Evolutionary conservation across 345 rosid species (phyloP), one percentile per base, ranked within the genome.

Genomic region (Gossypium turneri): DNA sequence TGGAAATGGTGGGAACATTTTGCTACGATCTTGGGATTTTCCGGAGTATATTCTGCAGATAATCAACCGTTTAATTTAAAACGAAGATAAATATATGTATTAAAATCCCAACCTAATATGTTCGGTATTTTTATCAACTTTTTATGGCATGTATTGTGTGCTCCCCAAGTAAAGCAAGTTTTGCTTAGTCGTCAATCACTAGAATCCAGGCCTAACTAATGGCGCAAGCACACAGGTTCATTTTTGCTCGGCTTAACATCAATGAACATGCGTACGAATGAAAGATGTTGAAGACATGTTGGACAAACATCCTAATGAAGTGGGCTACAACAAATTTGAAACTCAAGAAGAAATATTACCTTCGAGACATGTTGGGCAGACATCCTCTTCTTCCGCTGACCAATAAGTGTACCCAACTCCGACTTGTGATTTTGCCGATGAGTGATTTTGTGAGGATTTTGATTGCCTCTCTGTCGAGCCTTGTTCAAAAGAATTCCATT

Each of bases 281-380:
- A 34, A 4, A 34, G 41, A 34, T 34, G 7, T 34, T 34, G 7
- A 7, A 34, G 41, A 34, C 41, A 34, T 34, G 41, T 34, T 5
- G 41, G 41, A 5, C 41, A 34, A 7, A 34, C 41, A 34, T 34
- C 41, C 41, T 62, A 71, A 50, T 9, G 7, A 1, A 52, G n/a
- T 20, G 12, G 12, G 24, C 19, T 15, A 48, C 38, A 34, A 44
- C 12, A 59, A 29, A 48, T 22, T 20, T 51, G 72, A 52, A 52
- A 52, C 56, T 7, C 70, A 67, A 55, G 48, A 67, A 38, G 56
- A 64, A 75, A 61, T 38, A 73, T 65, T 87, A 95, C 98, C 99
- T 79, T 95, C 99, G 75, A 92, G 98, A 82, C 99, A 95, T 12
- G 99, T 95, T 63, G 97, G 99, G 71, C 98, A 95, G 75, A 87